Conservation (phyloP, 768 basidiomycete species). For the Mycena metata region DNA sequence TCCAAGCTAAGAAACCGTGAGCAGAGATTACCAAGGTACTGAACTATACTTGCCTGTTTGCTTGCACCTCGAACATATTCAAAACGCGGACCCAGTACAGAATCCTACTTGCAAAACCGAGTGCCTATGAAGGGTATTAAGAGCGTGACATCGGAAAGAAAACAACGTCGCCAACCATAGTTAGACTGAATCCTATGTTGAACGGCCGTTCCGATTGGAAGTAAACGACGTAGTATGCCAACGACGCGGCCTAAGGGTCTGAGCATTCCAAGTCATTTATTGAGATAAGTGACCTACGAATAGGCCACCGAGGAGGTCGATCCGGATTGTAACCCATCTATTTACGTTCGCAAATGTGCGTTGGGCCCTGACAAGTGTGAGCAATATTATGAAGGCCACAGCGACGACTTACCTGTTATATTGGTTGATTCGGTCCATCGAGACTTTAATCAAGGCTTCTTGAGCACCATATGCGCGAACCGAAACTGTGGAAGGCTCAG, state of each 20-base stretch:
- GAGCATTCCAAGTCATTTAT: background rate
- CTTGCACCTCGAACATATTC: conserved; percentile 47
- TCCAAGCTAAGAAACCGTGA: conserved; percentile 41
- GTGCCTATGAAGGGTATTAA: conserved; percentile 28
- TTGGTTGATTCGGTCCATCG: conserved; percentile 55
- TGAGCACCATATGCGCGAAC: conserved; percentile 66
- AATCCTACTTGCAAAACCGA: conserved; percentile 60
- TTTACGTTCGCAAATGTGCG: conserved; percentile 54
- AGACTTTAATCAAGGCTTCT: conserved; percentile 50
- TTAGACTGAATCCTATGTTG: conserved; percentile 55
- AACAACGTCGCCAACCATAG: conserved; percentile 54
- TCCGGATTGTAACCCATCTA: conserved; percentile 54
- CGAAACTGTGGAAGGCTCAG: conserved; percentile 40
- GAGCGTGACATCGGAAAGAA: background rate
- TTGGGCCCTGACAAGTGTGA: conserved; percentile 34
- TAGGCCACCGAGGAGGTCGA: conserved; percentile 56
- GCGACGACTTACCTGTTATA: conserved; percentile 40
- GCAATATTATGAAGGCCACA: no score
- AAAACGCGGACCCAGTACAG: conserved; percentile 48
- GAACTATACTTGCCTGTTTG: conserved; percentile 31
- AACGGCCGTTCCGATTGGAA: conserved; percentile 47
- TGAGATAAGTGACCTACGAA: conserved; percentile 47
- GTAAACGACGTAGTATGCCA: conserved; percentile 60
- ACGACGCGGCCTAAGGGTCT: conserved; percentile 38
- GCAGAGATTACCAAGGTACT: conserved; percentile 45